These are phyloP conservation scores for Aspergillus hortae DNA, from an alignment of 2,329 filamentous ascomycete genomes.

Conservation along the genomic window DNA sequence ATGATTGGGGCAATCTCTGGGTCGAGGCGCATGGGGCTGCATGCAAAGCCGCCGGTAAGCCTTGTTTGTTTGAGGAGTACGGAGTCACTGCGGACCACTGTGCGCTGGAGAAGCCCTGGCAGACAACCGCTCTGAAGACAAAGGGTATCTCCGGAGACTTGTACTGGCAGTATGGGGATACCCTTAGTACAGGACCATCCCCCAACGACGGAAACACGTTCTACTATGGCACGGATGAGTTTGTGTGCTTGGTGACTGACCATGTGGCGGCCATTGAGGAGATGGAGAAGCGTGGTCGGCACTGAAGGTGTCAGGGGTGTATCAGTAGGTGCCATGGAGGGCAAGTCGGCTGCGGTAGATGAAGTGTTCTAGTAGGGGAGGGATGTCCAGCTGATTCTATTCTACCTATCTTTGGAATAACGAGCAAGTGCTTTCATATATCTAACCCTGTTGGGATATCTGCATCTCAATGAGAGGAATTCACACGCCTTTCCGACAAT, in stretches of 20 bases:
- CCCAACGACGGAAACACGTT: constrained; percentile 31
- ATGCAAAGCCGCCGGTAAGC: constrained; percentile 36
- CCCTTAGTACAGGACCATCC: constrained; percentile 26
- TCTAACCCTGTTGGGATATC: too few relatives aligned
- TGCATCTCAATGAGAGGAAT: too few relatives aligned
- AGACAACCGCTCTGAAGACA: constrained; percentile 32
- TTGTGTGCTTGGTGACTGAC: constrained; percentile 30
- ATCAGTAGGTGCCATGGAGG: too few relatives aligned
- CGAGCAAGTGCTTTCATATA: too few relatives aligned
- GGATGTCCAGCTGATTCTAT: too few relatives aligned
- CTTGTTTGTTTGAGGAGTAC: constrained; percentile 43
- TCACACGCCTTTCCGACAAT: too few relatives aligned
- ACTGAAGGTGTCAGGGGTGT: too few relatives aligned
- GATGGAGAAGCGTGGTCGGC: too few relatives aligned
- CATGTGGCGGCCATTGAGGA: constrained; percentile 20
- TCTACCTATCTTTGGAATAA: too few relatives aligned
- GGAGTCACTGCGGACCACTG: constrained; percentile 30
- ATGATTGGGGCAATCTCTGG: constrained; percentile 47
- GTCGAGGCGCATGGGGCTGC: constrained; percentile 44
- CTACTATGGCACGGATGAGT: constrained; percentile 30
- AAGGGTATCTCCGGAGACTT: constrained; percentile 35
- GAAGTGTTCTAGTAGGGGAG: too few relatives aligned
- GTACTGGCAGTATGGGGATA: constrained; percentile 39
- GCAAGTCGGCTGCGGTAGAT: too few relatives aligned
- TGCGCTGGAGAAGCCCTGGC: constrained; percentile 30